Evolutionary conservation across 257 asterid species (phyloP).

Genomic region (Capsicum chinense): DNA sequence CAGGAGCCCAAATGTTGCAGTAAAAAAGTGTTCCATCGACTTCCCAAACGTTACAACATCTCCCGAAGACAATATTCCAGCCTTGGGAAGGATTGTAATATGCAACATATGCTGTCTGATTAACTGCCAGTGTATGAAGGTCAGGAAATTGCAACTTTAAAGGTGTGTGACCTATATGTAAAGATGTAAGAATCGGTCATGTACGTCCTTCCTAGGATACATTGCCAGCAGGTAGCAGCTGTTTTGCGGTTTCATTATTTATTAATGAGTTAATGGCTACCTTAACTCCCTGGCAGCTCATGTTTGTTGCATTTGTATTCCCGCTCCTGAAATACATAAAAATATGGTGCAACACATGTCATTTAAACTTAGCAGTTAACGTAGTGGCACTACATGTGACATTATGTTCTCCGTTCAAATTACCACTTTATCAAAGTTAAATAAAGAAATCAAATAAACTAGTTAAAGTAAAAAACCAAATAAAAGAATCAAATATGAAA

Average conservation of each 20-base stretch:
- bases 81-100: constrained; percentile 7
- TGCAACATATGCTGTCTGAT: not conserved
- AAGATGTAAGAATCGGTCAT: not conserved
- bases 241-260: constrained; percentile 4
- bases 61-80: not conserved
- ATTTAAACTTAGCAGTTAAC: no score
- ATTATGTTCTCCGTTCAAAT: not conserved
- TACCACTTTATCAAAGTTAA: not conserved
- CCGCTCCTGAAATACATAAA: not conserved
- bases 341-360: not conserved
- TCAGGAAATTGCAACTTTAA: not conserved
- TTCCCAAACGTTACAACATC: not conserved
- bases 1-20: not conserved
- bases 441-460: not conserved
- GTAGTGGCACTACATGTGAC: not conserved
- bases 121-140: not conserved
- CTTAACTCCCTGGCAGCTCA: not conserved
- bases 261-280: not conserved
- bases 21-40: not conserved
- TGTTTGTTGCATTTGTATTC: not conserved
- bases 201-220: constrained; percentile 4
- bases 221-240: not conserved
- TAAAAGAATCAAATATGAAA: not conserved
- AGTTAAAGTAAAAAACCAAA: not conserved
- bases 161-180: not conserved